phyloP scores from a whole-genome alignment of 1,139 yeast genomes.

The Pneumocystis carinii region DNA sequence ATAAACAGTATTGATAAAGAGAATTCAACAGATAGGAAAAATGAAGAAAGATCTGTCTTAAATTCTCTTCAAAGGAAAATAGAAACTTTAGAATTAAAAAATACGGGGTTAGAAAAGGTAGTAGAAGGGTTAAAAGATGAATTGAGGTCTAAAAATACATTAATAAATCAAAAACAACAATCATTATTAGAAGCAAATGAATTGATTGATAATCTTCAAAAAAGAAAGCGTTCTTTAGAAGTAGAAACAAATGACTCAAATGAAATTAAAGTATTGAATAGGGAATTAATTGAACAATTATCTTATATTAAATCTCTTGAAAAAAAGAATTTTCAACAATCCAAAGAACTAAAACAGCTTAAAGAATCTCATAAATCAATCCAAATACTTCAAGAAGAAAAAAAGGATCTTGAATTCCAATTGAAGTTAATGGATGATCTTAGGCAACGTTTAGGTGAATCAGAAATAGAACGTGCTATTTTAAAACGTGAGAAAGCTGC shows the following conservation, averaged over 20 bases:
- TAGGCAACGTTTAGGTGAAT: constrained; percentile 35
- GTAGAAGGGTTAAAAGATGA: constrained; percentile 12
- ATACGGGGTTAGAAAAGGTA: constrained; percentile 14
- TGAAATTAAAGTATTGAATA: constrained; percentile 29
- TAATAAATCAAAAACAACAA: constrained; percentile 4
- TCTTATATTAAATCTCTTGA: constrained; percentile 44
- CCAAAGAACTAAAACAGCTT: constrained; percentile 32
- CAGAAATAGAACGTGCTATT: constrained; percentile 40
- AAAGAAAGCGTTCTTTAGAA: constrained; percentile 27
- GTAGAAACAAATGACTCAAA: constrained; percentile 23
- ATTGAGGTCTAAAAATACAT: neutral
- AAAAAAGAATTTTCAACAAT: constrained; percentile 34
- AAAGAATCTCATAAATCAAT: constrained; percentile 32
- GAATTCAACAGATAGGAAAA: neutral
- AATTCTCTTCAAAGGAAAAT: neutral
- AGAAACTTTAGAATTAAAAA: constrained; percentile 13
- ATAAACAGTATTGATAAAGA: neutral
- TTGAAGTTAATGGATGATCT: constrained; percentile 31
- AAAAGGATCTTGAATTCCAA: constrained; percentile 30
- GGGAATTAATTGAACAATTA: constrained; percentile 43
- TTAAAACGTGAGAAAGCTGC: constrained; percentile 32
- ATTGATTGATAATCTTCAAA: constrained; percentile 19
- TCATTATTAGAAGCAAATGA: constrained; percentile 9
- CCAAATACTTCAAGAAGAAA: constrained; percentile 41
- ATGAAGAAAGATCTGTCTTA: neutral